Conservation (phyloP, 306 rosid species). For the Rosa lucieae region DNA sequence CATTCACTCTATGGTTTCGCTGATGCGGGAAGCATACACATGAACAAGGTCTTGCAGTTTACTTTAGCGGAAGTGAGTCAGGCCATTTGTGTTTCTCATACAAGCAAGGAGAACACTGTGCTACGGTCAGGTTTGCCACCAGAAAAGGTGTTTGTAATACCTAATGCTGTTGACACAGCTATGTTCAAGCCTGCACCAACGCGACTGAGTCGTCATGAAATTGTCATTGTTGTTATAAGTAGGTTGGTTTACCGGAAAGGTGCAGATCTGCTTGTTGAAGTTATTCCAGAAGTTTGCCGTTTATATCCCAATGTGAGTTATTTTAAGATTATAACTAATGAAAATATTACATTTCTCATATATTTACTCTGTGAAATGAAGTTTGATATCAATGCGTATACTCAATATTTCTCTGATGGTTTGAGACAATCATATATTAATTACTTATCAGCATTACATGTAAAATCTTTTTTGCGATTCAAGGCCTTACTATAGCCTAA, state of each 20-base stretch:
- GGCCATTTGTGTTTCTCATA: slow-evolving; percentile 96
- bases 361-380: not conserved
- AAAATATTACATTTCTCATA: not conserved
- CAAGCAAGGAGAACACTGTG: slow-evolving; percentile 95
- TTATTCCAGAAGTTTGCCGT: slow-evolving; percentile 89
- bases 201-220: slow-evolving; percentile 51
- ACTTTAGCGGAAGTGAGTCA: slow-evolving; percentile 88
- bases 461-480: not conserved
- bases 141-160: slow-evolving; percentile 84
- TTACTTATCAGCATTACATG: not conserved
- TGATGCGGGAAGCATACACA: slow-evolving; percentile 90
- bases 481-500: not conserved
- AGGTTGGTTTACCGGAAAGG: slow-evolving; percentile 92
- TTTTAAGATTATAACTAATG: slow-evolving; percentile 2
- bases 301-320: slow-evolving; percentile 70
- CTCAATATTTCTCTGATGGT: not conserved
- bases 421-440: not conserved
- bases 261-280: slow-evolving; percentile 92
- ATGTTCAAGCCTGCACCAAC: slow-evolving; percentile 84
- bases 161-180: slow-evolving; percentile 92
- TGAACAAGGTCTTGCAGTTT: slow-evolving; percentile 96
- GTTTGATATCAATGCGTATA: not conserved
- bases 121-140: slow-evolving; percentile 85
- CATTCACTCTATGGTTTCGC: slow-evolving; percentile 92
- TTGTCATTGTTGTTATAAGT: slow-evolving; percentile 82